Percentiles rank a stretch among this genome's conserved stretches.
Conservation (phyloP, 2,329 filamentous ascomycete genomes). For the Calonectria pteridis region DNA sequence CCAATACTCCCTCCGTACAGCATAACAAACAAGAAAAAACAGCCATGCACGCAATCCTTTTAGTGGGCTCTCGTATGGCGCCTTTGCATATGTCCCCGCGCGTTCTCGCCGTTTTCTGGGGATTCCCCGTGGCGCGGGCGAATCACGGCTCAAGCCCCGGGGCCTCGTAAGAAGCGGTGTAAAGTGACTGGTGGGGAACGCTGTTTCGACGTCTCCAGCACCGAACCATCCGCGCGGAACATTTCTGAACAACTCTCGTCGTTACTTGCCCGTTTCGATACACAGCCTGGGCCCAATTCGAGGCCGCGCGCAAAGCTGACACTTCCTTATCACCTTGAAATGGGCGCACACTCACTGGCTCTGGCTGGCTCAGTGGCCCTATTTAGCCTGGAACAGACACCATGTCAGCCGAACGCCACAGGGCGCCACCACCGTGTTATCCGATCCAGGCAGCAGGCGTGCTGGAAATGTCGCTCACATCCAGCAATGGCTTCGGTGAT, state of each 20-base stretch:
- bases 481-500: background rate
- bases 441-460: background rate
- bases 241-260: background rate
- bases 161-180: background rate
- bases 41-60: background rate
- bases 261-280: background rate
- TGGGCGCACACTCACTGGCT: background rate
- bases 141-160: background rate
- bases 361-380: too few relatives aligned
- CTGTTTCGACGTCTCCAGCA: background rate
- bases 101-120: background rate
- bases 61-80: background rate
- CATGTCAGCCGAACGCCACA: background rate
- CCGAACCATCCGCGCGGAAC: background rate
- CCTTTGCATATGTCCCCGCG: background rate
- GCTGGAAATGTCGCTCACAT: background rate
- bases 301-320: background rate
- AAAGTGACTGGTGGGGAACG: background rate
- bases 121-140: background rate
- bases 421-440: background rate
- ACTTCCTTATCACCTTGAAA: background rate
- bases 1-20: too few relatives aligned
- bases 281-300: background rate
- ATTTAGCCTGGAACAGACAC: background rate
- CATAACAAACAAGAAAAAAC: background rate